A percentile compares a stretch with the other conserved stretches of the same genome.
Evolutionary conservation across 75 land plant genomes (phyloP).

Genomic region (Selaginella tamariscina): DNA sequence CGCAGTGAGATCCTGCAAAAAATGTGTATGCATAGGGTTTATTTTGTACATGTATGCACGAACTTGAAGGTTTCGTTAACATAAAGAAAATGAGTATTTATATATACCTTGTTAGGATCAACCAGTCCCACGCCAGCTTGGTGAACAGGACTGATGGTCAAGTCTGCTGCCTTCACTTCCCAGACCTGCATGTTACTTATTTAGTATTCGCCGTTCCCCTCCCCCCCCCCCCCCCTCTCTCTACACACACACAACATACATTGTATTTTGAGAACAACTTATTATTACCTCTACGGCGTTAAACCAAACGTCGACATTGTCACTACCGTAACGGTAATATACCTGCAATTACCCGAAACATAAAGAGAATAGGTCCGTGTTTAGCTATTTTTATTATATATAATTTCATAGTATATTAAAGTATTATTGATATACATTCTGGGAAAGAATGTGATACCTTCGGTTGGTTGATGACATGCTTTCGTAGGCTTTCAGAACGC

Average conservation of each 20-base stretch:
- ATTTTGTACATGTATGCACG: not conserved
- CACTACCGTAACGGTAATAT: constrained; percentile 75
- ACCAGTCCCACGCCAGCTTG: constrained; percentile 78
- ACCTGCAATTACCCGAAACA: constrained; percentile 33
- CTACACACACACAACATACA: too few species aligned
- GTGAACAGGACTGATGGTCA: constrained; percentile 96
- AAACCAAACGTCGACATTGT: constrained; percentile 97
- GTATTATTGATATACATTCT: too few species aligned
- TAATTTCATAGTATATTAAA: too few species aligned
- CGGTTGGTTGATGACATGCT: constrained; percentile 65
- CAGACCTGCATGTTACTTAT: constrained; percentile 89
- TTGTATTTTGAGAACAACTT: not conserved
- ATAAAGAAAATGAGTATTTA: not conserved
- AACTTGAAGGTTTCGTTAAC: not conserved
- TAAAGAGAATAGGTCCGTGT: constrained; percentile 10
- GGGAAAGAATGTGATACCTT: constrained; percentile 37
- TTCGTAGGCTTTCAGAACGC: constrained; percentile 69
- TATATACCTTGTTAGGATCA: constrained; percentile 66
- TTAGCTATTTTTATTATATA: too few species aligned
- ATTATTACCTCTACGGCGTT: constrained; percentile 70
- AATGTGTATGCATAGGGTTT: not conserved
- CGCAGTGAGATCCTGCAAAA: constrained; percentile 65
- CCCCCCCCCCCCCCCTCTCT: too few species aligned
- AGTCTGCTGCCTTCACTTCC: constrained; percentile 99
- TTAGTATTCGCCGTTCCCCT: too few species aligned